A percentile compares a stretch with the other conserved stretches of the same genome.
phyloP scores from a whole-genome alignment of 164 flowering plant species.

The Cinnamomum chago region DNA sequence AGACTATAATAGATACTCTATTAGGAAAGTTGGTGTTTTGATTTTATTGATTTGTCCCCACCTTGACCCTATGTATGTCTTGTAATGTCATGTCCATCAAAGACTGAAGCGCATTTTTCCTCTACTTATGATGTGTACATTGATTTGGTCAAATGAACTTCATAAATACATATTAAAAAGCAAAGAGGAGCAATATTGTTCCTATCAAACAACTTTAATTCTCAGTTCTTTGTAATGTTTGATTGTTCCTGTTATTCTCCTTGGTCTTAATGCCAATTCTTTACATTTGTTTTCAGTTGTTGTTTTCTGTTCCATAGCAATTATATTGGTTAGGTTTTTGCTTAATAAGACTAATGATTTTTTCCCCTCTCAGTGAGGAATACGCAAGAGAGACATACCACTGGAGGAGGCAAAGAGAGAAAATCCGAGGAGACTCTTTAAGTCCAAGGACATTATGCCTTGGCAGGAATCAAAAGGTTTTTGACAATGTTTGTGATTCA shows the following conservation, averaged over 20 bases:
- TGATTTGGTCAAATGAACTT: slow-evolving; percentile 1
- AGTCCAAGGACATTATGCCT: slow-evolving; percentile 34
- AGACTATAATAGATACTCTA: too few species aligned
- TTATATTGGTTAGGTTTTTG: background rate
- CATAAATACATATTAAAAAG: background rate
- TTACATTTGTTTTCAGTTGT: background rate
- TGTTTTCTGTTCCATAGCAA: background rate
- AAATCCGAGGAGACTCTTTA: slow-evolving; percentile 29
- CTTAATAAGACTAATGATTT: background rate
- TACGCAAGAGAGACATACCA: slow-evolving; percentile 44
- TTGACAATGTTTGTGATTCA: slow-evolving; percentile 22
- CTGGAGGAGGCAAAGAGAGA: slow-evolving; percentile 53
- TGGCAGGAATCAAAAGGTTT: slow-evolving; percentile 26
- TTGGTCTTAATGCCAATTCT: background rate
- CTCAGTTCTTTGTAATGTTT: background rate
- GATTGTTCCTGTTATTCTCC: background rate
- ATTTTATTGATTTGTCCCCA: background rate
- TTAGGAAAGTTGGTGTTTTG: background rate
- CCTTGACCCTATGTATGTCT: background rate
- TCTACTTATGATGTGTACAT: background rate
- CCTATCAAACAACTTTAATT: background rate
- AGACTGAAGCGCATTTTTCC: background rate
- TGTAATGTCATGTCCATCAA: background rate
- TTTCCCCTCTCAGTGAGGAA: slow-evolving; percentile 53
- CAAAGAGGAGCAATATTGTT: background rate